Evolutionary conservation across 768 basidiomycete genomes (phyloP), one percentile per base, ranked within the genome.

Genomic region (Mycena haematopus): DNA sequence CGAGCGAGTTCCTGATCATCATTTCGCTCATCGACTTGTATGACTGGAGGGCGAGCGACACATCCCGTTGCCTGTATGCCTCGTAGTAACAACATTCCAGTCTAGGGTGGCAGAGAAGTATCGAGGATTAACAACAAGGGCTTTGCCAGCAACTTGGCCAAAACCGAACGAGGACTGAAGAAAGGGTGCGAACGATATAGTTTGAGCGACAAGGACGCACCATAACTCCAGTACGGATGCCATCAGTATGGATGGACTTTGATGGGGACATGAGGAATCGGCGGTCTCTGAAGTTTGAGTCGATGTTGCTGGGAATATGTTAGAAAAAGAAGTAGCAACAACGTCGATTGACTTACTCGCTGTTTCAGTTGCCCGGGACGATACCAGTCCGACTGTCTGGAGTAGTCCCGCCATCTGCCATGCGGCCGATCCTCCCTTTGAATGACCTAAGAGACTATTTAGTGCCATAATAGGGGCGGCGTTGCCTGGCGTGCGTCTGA

Each of bases 361-460:
- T 92, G 74, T 96, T 98, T 68, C 94, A 87, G 75, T 99, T 99
- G 44, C 95, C 96, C 8, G 97, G 96, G 66, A 99, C 83, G 65
- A 96, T 84, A 55, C 96, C 97, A 47, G 88, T 87, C 65, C 83
- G 64, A 99, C 83, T 13, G 88, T 87, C 75, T 99, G 95, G 57
- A 95, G 77, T 58, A 99, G 82, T 68, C 97, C 97, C 70, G 88
- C 90, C 84, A 97, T 86, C 78, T 95, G 93, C 96, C 95, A 98
- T 2, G 95, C 92, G 57, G 96, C 96, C n/a, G 97, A 93, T 63
- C 96, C 97, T 75, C 97, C 97, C 83, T 99, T 99, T 11, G 96
- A 90, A 74, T 99, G 96, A 63, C 97, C 97, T 29, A 96, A 90
- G 52, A 99, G 83, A 75, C 91, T 94, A 85, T 99, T 99, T 77